Base-by-base conservation (phyloP, 352 stramenopile species). In the Thalassiosira livingstoniorum region DNA sequence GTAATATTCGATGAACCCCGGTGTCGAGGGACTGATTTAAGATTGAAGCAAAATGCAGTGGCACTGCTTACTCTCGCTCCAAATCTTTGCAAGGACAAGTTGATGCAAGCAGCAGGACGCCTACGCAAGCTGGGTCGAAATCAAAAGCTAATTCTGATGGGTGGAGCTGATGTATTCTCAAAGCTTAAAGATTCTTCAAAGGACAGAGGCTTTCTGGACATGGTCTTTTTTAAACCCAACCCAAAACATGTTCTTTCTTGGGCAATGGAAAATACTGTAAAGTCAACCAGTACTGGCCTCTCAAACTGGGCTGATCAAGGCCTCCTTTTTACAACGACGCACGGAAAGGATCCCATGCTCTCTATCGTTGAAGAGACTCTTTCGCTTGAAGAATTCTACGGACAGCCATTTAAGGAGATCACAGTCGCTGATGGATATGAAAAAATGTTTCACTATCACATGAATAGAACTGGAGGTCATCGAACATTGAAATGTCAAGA, bases 81-180 rank as follows among this genome's bases (percentile, higher is more conserved):
- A 4, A 93, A 92, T 23, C 87, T 98, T 25, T 95, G 92, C 0
- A 98, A 98, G 63, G 96, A 98, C 76, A 98, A 97, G 62, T 67
- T 98, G 1, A 97, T 98, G 95, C 96, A 98, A 80, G 95, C 94
- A n/a, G 94, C 94, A 0, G 95, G 95, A 4, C 92, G 96, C 0
- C 92, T 98, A 87, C 85, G 95, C 0, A 92, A 96, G 55, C 89
- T 98, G 0, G 94, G 92, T 11, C 88, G 82, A 0, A 75, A 74
- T 61, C 93, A 97, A 70, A 93, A 80, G 15, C 80, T 98, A 0
- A 90, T 91, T 74, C 82, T 97, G 21, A 87, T 88, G 11, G 92
- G 89, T 67, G 93, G 94, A 4, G 66, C 80, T 18, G 94, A 98
- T 35, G 89, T 98, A 2, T 86, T 87, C 45, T 60, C 68, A 29